Evolutionary conservation across 495 filamentous ascomycete genomes (phyloP).

Genomic region (Penicillium taxi): DNA sequence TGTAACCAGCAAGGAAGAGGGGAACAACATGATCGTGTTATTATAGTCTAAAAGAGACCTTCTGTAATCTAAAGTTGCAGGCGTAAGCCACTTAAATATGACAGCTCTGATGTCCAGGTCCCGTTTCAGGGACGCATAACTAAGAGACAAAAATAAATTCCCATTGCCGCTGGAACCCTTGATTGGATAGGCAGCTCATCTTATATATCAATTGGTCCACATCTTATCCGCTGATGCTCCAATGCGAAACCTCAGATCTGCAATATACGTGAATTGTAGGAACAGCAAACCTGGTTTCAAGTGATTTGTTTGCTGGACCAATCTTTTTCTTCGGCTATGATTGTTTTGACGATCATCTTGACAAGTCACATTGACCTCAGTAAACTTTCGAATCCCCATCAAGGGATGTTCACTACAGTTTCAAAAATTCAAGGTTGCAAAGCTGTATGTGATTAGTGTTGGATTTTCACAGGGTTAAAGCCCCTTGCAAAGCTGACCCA

Average conservation of each 20-base stretch:
- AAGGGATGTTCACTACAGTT: too few species aligned
- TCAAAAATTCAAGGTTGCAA: too few species aligned
- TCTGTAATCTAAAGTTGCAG: background rate
- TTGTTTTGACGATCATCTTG: slow-evolving; percentile 6
- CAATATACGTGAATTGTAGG: slow-evolving; percentile 1
- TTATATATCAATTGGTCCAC: slow-evolving; percentile 6
- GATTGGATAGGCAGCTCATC: slow-evolving; percentile 12
- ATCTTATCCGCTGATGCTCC: slow-evolving; percentile 2
- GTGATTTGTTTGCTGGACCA: background rate
- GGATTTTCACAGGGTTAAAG: background rate
- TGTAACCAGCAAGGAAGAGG: slow-evolving; percentile 3
- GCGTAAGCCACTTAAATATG: slow-evolving; percentile 9
- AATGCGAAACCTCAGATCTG: slow-evolving; percentile 14
- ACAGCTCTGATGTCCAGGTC: slow-evolving; percentile 1
- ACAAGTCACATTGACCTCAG: slow-evolving; percentile 7
- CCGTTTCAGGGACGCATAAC: slow-evolving; percentile 9
- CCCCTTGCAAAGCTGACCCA: slow-evolving; percentile 14
- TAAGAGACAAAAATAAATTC: slow-evolving; percentile 9
- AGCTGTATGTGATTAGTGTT: background rate
- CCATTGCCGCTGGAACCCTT: slow-evolving; percentile 9
- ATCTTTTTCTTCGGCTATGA: too few species aligned
- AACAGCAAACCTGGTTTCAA: background rate
- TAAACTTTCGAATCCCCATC: slow-evolving; percentile 11
- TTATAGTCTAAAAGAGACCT: slow-evolving; percentile 2
- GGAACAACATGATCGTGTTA: slow-evolving; percentile 10